Evolutionary conservation across 78 protist species (phyloP).

Genomic region (Dictyostelium intermedium): DNA sequence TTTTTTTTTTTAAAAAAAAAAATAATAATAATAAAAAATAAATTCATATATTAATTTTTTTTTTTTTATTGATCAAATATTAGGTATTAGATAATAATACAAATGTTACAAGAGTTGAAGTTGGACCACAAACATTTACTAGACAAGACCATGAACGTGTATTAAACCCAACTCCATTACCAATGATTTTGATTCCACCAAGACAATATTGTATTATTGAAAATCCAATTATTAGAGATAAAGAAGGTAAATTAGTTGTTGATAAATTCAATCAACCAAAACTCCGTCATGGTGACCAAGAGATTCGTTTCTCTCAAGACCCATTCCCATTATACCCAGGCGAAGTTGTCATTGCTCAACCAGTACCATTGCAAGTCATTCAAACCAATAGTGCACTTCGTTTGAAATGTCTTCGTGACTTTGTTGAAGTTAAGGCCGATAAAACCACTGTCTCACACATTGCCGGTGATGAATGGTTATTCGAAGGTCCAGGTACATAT

Average conservation of each 20-base stretch:
- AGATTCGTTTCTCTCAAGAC: conserved; percentile 86
- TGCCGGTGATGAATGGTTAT: conserved; percentile 93
- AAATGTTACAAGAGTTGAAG: conserved; percentile 86
- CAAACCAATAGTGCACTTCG: conserved; percentile 85
- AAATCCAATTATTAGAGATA: conserved; percentile 83
- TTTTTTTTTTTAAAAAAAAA: conserved; percentile 36
- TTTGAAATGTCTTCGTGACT: conserved; percentile 87
- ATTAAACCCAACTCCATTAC: conserved; percentile 59
- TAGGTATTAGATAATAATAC: conserved; percentile 86
- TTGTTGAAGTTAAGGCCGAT: conserved; percentile 55
- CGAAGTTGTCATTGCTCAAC: conserved; percentile 77
- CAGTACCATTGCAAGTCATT: conserved; percentile 77
- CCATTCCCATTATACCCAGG: conserved; percentile 96
- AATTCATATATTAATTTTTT: not conserved
- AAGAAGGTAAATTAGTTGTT: conserved; percentile 38
- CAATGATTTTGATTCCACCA: conserved; percentile 89
- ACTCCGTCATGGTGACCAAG: conserved; percentile 88
- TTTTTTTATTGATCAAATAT: not conserved
- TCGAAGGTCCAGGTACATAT: conserved; percentile 92
- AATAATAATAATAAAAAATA: not conserved
- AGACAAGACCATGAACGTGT: conserved; percentile 89
- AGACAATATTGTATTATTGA: conserved; percentile 87
- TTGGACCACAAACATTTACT: conserved; percentile 92
- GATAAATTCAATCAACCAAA: conserved; percentile 81
- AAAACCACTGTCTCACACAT: conserved; percentile 4